Conservation (phyloP, 768 basidiomycete species). For the Auriculariales sp. region DNA sequence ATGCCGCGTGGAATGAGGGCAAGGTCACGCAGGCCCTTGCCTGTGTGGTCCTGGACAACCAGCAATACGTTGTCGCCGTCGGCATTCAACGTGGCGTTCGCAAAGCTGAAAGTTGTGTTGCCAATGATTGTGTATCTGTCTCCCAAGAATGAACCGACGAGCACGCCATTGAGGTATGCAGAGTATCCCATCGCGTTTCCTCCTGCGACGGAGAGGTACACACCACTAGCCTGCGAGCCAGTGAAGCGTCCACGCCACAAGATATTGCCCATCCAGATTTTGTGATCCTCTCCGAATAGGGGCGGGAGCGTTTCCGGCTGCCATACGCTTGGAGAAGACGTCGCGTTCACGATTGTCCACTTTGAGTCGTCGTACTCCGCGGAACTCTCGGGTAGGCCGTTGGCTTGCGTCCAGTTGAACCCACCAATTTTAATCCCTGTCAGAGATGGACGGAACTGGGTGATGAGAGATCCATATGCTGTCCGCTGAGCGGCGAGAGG, state of each 20-base stretch:
- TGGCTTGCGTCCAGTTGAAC: background rate
- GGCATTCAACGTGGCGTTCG: conserved; percentile 18
- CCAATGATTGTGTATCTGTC: conserved; percentile 20
- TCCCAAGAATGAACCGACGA: conserved; percentile 25
- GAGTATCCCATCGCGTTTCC: conserved; percentile 35
- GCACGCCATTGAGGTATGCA: conserved; percentile 34
- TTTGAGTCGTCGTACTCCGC: background rate
- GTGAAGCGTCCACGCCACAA: conserved; percentile 37
- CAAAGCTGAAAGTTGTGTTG: conserved; percentile 25
- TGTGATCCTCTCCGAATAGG: background rate
- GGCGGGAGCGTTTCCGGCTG: background rate
- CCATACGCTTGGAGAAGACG: background rate
- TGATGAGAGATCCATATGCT: conserved; percentile 15
- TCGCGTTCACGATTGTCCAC: background rate
- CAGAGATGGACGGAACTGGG: background rate
- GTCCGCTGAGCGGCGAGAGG: conserved; percentile 14
- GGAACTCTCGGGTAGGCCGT: background rate
- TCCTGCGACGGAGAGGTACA: conserved; percentile 26
- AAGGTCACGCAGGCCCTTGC: conserved; percentile 1
- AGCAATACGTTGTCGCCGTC: conserved; percentile 33
- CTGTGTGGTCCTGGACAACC: conserved; percentile 24
- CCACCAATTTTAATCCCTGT: background rate
- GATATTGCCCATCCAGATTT: conserved; percentile 16
- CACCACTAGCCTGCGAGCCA: conserved; percentile 29
- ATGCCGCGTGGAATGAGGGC: background rate